Base-by-base conservation (phyloP, 148 eudicot genomes). In the Cornus suecica region DNA sequence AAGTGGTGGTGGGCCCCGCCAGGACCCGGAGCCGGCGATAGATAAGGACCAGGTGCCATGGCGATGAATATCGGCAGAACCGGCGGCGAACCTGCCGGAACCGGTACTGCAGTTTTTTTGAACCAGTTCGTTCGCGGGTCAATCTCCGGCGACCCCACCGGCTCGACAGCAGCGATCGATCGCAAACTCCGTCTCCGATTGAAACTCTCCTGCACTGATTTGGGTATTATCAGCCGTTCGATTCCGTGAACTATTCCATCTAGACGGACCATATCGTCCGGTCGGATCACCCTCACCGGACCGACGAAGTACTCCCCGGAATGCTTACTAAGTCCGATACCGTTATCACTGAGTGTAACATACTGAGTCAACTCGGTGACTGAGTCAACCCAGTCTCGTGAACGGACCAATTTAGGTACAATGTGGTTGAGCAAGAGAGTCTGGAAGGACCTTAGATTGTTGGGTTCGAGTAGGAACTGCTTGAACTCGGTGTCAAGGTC, bases 401-500 rank as follows among this genome's bases (percentile, higher is more conserved):
- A 83, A 81, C 79, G 23, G 25, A 89, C 69, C 32, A 80, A 77
- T 6, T 18, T 20, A 0, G 87, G 90, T 10, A 89, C 45, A 22
- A 89, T 68, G 63, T 89, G 92, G 30, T 64, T 74, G 37, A 89
- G 81, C 5, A 89, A 24, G 0, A 89, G 76, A 15, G 80, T 75
- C 62, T 89, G 92, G 34, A 89, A 86, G 18, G 92, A 89, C 14
- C 32, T 71, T 13, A 89, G 71, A 71, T 89, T 89, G 16, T 86
- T 76, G 0, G 92, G 92, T 68, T 89, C 85, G 25, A 89, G 89
- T 0, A 89, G 70, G 69, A 89, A 89, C 1, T 85, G 84, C 76
- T 86, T 89, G 85, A 89, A 89, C 72, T 85, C 90, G n/a, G 92
- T 83, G 76, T 87, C 90, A 8, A 89, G 84, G 25, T 84, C 88